Percentiles rank a stretch among this genome's conserved stretches.
Conservation (phyloP, 495 filamentous ascomycete genomes). For the Lepraria neglecta region DNA sequence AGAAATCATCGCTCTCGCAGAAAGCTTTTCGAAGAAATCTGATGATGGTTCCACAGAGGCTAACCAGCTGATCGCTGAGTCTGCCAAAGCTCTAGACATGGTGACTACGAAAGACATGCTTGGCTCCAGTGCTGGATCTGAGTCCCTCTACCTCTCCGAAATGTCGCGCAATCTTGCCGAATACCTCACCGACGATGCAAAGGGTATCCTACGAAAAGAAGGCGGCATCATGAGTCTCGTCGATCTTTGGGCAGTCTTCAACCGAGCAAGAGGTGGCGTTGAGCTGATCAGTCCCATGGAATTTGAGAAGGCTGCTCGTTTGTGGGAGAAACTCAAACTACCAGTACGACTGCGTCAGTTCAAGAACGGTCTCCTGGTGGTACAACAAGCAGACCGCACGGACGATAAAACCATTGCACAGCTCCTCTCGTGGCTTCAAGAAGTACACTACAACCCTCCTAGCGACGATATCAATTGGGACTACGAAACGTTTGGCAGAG, state of each 20-base stretch:
- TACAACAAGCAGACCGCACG: slow-evolving; percentile 79
- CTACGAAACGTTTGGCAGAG: slow-evolving; percentile 67
- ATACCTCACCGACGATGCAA: slow-evolving; percentile 11
- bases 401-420: slow-evolving; percentile 82
- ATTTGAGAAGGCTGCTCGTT: slow-evolving; percentile 77
- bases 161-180: slow-evolving; percentile 47
- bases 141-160: slow-evolving; percentile 63
- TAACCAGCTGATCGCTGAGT: slow-evolving; percentile 69
- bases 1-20: slow-evolving; percentile 87
- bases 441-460: slow-evolving; percentile 58
- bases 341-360: slow-evolving; percentile 83
- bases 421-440: slow-evolving; percentile 68
- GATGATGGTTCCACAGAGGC: slow-evolving; percentile 56
- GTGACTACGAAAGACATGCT: slow-evolving; percentile 93
- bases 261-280: slow-evolving; percentile 88
- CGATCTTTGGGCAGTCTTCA: slow-evolving; percentile 95
- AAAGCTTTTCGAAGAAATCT: slow-evolving; percentile 68
- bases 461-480: slow-evolving; percentile 64
- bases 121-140: slow-evolving; percentile 45
- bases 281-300: slow-evolving; percentile 89
- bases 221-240: slow-evolving; percentile 93
- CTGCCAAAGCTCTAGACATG: slow-evolving; percentile 76
- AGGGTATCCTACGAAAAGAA: slow-evolving; percentile 61
- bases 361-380: slow-evolving; percentile 85
- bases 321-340: slow-evolving; percentile 84